Base-by-base conservation (phyloP, 2,329 filamentous ascomycete species). In the Eutypella sp. region DNA sequence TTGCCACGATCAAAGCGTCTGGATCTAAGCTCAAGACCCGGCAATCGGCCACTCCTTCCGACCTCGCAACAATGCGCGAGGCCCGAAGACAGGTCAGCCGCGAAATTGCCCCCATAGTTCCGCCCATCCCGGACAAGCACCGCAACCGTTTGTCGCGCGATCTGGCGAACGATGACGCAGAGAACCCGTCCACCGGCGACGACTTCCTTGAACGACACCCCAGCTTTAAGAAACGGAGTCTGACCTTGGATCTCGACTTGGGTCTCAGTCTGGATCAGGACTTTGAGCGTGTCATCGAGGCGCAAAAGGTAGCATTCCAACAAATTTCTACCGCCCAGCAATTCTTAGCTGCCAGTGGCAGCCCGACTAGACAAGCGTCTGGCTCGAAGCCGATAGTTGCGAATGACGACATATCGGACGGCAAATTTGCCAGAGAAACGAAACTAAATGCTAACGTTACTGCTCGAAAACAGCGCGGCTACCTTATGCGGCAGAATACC, bases 401-500 rank as follows among this genome's bases (percentile, higher is more conserved):
- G 25, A 33, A 47, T 41, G 48, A 51, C 51, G 50, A 60, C 53
- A 51, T 52, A 48, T 49, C 51, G 44, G 51, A 49, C 44, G 40
- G 50, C 45, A 46, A 53, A 42, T 44, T 31, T 25, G 50, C 41
- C 24, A 10, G 48, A 24, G 58, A 56, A 52, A 40, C 57, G 56
- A 57, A 57, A 52, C 49, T 60, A 47, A 68, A 76, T 81, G 76
- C 85, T 89, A 83, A 89, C 77, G 62, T 72, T 60, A 76, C 67
- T 61, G 60, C 70, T 57, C 74, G 68, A 56, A 76, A 76, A 82
- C 87, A 96, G 91, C 91, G 95, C 73, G 93, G 93, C 46, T 99
- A 99, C 63, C 77, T 97, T 39, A 99, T 97, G 92, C 84, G 93
- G 60, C 92, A 99, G 60, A 99, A 97, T 69, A 97, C 92, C 3